These are phyloP conservation scores for Oryza meyeriana DNA, from an alignment of 176 grass and related monocot genomes.

Conservation along the genomic window DNA sequence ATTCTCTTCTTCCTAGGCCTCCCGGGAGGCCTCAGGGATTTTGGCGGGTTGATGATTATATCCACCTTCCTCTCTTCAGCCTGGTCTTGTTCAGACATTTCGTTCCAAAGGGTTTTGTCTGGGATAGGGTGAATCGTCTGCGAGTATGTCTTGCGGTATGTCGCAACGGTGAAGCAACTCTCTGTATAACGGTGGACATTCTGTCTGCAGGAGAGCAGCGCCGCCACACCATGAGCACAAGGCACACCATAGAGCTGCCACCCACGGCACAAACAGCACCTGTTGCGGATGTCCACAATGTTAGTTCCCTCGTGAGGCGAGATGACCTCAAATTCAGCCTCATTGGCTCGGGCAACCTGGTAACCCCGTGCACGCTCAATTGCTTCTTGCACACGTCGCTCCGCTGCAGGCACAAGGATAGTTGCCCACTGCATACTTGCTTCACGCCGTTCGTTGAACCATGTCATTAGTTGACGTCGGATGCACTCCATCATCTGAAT, in stretches of 20 bases:
- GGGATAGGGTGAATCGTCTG: conserved; percentile 97
- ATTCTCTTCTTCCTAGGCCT: conserved; percentile 82
- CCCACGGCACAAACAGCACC: conserved; percentile 86
- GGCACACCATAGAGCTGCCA: conserved; percentile 94
- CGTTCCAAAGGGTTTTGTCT: conserved; percentile 77
- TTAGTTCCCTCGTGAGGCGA: conserved; percentile 75
- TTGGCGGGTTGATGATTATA: conserved; percentile 71
- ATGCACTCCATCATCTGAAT: conserved; percentile 97
- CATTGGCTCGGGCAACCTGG: conserved; percentile 82
- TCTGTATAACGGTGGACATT: conserved; percentile 95
- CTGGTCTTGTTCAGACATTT: conserved; percentile 41
- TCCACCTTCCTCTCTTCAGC: conserved; percentile 38
- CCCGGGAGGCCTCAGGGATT: conserved; percentile 68
- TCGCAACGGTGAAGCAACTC: conserved; percentile 86
- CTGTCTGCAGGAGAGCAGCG: conserved; percentile 86
- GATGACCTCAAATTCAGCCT: conserved; percentile 90
- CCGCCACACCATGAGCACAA: conserved; percentile 89
- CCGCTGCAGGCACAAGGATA: conserved; percentile 65
- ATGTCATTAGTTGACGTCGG: conserved; percentile 87
- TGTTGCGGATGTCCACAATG: conserved; percentile 87
- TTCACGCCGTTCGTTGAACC: conserved; percentile 93
- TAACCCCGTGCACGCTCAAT: conserved; percentile 86
- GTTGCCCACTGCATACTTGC: conserved; percentile 93
- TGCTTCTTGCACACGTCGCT: conserved; percentile 72
- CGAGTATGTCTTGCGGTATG: conserved; percentile 89